These are phyloP conservation scores for Isatis lusitanica DNA, from an alignment of 441 rosid species.

Conservation along the genomic window DNA sequence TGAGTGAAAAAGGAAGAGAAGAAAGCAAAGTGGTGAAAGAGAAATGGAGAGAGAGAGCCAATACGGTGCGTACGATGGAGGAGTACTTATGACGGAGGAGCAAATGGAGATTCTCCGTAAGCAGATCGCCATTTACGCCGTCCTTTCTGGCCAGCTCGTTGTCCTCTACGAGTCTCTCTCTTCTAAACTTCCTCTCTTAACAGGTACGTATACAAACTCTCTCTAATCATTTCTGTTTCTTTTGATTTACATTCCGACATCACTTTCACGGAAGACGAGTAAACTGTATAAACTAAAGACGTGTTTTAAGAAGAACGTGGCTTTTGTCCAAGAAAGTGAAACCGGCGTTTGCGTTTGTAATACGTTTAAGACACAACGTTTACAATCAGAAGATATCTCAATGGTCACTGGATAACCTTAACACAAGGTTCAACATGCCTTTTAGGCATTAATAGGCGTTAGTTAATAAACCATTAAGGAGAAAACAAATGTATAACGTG, in stretches of 20 bases:
- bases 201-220: slow-evolving; percentile 20
- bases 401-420: not conserved
- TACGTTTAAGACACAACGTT: not conserved
- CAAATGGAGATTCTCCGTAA: slow-evolving; percentile 76
- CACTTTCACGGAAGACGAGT: not conserved
- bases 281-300: not conserved
- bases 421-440: not conserved
- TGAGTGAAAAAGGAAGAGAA: slow-evolving; percentile 15
- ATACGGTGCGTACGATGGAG: slow-evolving; percentile 39
- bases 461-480: not conserved
- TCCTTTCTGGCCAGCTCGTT: slow-evolving; percentile 66
- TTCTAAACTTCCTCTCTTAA: slow-evolving; percentile 16
- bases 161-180: slow-evolving; percentile 59
- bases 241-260: not conserved
- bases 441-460: not conserved
- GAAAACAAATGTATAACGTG: not conserved
- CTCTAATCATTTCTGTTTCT: too few relatives aligned
- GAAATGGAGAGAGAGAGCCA: slow-evolving; percentile 34
- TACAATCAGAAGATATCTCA: too few relatives aligned
- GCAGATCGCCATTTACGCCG: slow-evolving; percentile 71
- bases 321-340: not conserved
- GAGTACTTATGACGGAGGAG: slow-evolving; percentile 88
- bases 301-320: not conserved
- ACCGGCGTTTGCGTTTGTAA: not conserved
- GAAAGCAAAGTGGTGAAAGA: slow-evolving; percentile 8